Evolutionary conservation across 495 filamentous ascomycete species (phyloP), one percentile per base, ranked within the genome.

Genomic region (Podospora pseudoanserina): DNA sequence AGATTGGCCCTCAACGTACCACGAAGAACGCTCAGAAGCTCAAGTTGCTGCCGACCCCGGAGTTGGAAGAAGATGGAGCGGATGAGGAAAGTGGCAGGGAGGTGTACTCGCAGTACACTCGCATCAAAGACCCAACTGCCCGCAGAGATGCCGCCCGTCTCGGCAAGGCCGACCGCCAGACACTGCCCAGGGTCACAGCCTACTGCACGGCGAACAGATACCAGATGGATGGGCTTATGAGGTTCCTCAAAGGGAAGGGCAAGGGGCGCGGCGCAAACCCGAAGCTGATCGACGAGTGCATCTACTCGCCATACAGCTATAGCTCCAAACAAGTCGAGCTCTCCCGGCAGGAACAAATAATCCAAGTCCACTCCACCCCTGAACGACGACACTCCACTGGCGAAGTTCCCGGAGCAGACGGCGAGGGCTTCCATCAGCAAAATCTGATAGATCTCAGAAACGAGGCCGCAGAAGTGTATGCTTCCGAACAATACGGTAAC

Each of bases 1-100:
- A 99, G 81, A 94, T 97, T 64, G 95, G 95, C 4, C 93, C 96
- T 7, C 95, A 98, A 72, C 82, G 95, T 76, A 98, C 94, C 57
- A 96, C 93, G 32, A 95, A 96, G 77, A 97, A 91, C 66, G 91
- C 92, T 1, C 92, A 98, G 81, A 99, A 99, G 79, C 84, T 99
- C 63, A 99, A 99, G 79, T 84, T 98, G 18, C 81, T 99, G 11
- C 95, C 95, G 4, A 92, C 94, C 73, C 93, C 96, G 2, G 92
- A 94, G 56, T 86, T 91, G 11, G 89, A 88, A 3, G 92, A 92
- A 30, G 91, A 92, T 58, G 85, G 79, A 1, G 80, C 81, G 3
- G 93, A 96, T 68, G 93, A 95, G 72, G 95, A 99, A 75, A 92
- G 91, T 71, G 93, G 94, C 20, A 85, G 95, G 65, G 95, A 99